Evolutionary conservation across 2,329 filamentous ascomycete species (phyloP).

Genomic region (Mycosphaerella sp.): DNA sequence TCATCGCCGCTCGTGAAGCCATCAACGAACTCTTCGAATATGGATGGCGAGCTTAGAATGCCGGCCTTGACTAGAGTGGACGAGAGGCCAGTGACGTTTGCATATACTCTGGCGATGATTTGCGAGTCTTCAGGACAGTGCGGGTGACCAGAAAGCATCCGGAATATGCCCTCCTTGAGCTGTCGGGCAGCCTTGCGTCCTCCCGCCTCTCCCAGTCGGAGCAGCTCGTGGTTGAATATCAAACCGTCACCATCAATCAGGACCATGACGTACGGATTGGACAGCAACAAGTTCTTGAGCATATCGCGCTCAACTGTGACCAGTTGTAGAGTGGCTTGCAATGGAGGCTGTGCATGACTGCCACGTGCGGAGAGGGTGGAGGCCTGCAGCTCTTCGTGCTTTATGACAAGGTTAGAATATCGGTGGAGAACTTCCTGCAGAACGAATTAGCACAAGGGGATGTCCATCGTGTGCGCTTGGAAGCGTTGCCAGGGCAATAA

Average conservation of each 20-base stretch:
- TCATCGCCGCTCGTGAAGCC: slow-evolving; percentile 53
- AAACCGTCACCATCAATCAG: slow-evolving; percentile 59
- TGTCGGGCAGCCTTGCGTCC: slow-evolving; percentile 50
- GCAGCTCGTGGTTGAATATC: slow-evolving; percentile 31
- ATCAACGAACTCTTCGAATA: slow-evolving; percentile 45
- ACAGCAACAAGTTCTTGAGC: slow-evolving; percentile 4
- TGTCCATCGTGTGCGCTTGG: not conserved
- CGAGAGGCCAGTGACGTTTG: slow-evolving; percentile 36
- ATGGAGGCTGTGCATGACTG: not conserved
- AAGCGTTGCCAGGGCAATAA: not conserved
- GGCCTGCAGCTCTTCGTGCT: slow-evolving; percentile 8
- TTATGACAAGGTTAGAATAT: slow-evolving; percentile 35
- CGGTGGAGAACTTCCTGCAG: slow-evolving; percentile 30
- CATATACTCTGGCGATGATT: slow-evolving; percentile 43
- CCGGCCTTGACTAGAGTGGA: slow-evolving; percentile 32
- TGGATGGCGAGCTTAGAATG: slow-evolving; percentile 45
- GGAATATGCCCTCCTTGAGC: slow-evolving; percentile 46
- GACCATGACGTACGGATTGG: slow-evolving; percentile 53
- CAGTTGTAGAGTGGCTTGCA: slow-evolving; percentile 2
- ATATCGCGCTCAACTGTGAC: slow-evolving; percentile 1
- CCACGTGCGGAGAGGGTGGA: slow-evolving; percentile 34
- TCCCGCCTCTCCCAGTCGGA: slow-evolving; percentile 41
- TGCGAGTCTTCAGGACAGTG: slow-evolving; percentile 38
- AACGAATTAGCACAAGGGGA: not conserved
- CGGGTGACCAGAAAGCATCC: slow-evolving; percentile 20